Base-by-base conservation (phyloP, 129 eudicot species). In the Flaveria linearis region DNA sequence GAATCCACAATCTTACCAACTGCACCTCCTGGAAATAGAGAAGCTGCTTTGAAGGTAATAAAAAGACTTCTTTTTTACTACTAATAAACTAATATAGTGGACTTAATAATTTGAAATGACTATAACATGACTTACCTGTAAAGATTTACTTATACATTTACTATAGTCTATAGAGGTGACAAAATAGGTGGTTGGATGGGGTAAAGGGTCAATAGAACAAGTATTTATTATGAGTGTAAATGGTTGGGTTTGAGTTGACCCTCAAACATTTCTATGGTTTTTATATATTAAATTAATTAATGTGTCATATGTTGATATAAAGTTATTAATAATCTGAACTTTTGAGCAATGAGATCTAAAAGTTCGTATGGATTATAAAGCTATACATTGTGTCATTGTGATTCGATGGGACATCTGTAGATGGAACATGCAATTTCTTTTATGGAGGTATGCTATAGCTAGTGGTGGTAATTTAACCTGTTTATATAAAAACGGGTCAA, bases 21-120 rank as follows among this genome's bases (percentile, higher is more conserved):
- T 83, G 96, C 99, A 67, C 91, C 97, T 73, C 85, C 86, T 80
- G 97, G 99, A 64, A 94, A 94, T 66, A 86, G 90, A 74, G 96
- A 91, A 84, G 92, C 89, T 79, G 97, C 99, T 63, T 77, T 86
- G 60, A 94, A 91, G 89, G 99, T 94, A 89, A 15, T 63, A 30
- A 30, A 86, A 74, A 43, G 3, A 28, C 3, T 46, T 23, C 43
- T 13, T 30, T 30, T 16, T 53, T 17, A 9, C 45, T 63, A 17
- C 25, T 47, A 71, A 62, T 52, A 17, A 49, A 13, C 15, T 64
- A 25, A 76, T 76, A 17, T 41, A 20, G 41, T 60, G n/a, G 39
- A 4, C 11, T 55, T 55, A 22, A 71, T 17, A 4, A 20, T 10
- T 26, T 26, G 1, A 51, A 55, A 42, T 69, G 49, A 60, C 36